These are phyloP conservation scores for Anthracocystis setariae DNA, from an alignment of 1,284 basidiomycete genomes.

Conservation along the genomic window DNA sequence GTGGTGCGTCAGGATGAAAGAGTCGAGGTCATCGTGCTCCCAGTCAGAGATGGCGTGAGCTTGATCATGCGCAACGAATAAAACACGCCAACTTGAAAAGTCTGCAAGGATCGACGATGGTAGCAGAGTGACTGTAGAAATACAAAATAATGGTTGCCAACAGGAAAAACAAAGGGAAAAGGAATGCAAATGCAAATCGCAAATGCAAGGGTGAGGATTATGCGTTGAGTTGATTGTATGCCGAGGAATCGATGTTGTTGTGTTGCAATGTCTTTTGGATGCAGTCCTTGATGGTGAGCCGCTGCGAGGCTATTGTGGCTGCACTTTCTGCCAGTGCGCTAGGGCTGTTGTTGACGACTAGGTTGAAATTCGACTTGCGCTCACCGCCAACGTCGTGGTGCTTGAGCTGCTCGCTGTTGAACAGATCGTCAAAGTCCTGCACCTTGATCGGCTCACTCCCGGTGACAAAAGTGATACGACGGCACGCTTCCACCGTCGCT, in stretches of 20 bases:
- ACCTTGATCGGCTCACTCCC: constrained; percentile 13
- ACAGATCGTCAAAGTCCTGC: constrained; percentile 47
- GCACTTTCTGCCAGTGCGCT: neutral
- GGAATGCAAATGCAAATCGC: no score
- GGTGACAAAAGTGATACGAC: constrained; percentile 9
- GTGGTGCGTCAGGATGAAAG: constrained; percentile 56
- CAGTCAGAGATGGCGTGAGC: constrained; percentile 66
- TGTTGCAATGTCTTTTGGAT: constrained; percentile 1
- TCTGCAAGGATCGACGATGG: no score
- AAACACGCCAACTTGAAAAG: neutral
- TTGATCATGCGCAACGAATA: constrained; percentile 56
- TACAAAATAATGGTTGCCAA: neutral
- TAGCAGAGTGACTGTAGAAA: no score
- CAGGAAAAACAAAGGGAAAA: constrained; percentile 2
- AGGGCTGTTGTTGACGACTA: neutral
- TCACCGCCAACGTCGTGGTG: neutral
- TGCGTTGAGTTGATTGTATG: neutral
- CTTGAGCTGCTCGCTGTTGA: constrained; percentile 30
- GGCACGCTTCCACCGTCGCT: constrained; percentile 31
- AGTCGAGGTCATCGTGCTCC: constrained; percentile 58
- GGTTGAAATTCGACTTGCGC: constrained; percentile 4
- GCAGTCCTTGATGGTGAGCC: neutral
- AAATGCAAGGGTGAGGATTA: no score
- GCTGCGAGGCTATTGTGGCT: neutral
- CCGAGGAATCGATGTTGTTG: neutral